Base-by-base conservation (phyloP, 306 rosid species). In the Trifolium dubium region DNA sequence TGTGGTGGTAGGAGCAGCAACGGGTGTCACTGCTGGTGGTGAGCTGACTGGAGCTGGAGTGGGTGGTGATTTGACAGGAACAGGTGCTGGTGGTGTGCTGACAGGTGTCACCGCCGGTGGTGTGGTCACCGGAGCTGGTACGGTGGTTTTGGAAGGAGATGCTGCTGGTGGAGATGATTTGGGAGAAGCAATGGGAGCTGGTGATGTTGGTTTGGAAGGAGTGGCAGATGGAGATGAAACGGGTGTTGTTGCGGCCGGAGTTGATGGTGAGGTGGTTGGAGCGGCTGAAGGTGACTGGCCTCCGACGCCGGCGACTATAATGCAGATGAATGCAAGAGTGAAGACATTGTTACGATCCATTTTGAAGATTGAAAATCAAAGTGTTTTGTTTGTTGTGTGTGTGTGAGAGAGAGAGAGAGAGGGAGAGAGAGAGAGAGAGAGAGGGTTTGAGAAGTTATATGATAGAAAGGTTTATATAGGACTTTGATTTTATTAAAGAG, bases 281-380 rank as follows among this genome's bases (percentile, higher is more conserved):
- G 98, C 72, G 0, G 92, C 51, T 0, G 88, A 83, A 7, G 98
- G 98, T 3, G 97, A 79, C 40, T 91, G 92, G 29, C 90, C 98
- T 54, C 97, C 96, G 76, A 89, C 97, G 10, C 87, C 87, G 73
- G 93, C 86, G 39, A 88, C 72, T 8, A 90, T 81, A 83, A 87
- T 84, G 89, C 93, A 91, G 85, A 91, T 59, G 34, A 93, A 73
- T 62, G 92, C 91, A 58, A 93, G 78, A 4, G 84, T 66, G 47
- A 91, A 69, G 3, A 85, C 61, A 34, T 74, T 13, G 55, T n/a
- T 84, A 15, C 88, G 84, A 78, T 87, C 92, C 97, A 91, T 91
- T 46, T 79, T 14, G 53, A 43, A 41, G 11, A 44, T 54, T 64
- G 28, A 68, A 43, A 54, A 7, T 8, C 75, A 39, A 5, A 30